Base-by-base conservation (phyloP, 2,329 filamentous ascomycete genomes). In the Colletotrichum musicola region DNA sequence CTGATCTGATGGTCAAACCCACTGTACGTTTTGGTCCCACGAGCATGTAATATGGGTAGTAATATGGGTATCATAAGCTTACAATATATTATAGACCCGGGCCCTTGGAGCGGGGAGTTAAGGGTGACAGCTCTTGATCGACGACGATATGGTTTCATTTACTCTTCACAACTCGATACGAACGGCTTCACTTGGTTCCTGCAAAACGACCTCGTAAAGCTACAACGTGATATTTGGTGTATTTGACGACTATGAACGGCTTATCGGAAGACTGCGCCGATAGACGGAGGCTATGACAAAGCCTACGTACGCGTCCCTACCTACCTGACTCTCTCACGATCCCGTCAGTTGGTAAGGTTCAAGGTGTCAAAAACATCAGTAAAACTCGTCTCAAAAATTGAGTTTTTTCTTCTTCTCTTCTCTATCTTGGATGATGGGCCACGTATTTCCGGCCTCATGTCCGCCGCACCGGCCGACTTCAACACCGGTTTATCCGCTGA, bases 351-450 rank as follows among this genome's bases (percentile, higher is more conserved):
- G 40, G 42, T 47, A 46, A 65, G 47, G 55, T 59, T 60, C 42
- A 44, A 47, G 30, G 22, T 65, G 65, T 68, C 65, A 65, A 65
- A 55, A 60, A 50, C 62, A 51, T 60, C 55, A 55, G 55, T 46
- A 50, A 60, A 68, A 56, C 65, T 68, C 65, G 55, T 65, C 65
- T 65, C 55, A 68, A 60, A 60, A 38, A 42, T 55, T 44, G 47
- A 50, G 16, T 60, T 65, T 51, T 44, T 46, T 25, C 22, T 22
- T 46, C 16, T 14, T 4, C 12, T 7, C 10, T 9, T 30, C 30
- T 35, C 27, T 9, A 7, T 30, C 30, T 35, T 10, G 30, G 10
- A 2, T 35, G 30, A 35, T 35, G 30, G 30, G 30, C 30, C 30
- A 35, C 30, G 30, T 35, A 35, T 35, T 35, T 35, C 30, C 30